These are phyloP conservation scores for Colletotrichum zoysiae DNA, from an alignment of 2,329 filamentous ascomycete genomes.

Conservation along the genomic window DNA sequence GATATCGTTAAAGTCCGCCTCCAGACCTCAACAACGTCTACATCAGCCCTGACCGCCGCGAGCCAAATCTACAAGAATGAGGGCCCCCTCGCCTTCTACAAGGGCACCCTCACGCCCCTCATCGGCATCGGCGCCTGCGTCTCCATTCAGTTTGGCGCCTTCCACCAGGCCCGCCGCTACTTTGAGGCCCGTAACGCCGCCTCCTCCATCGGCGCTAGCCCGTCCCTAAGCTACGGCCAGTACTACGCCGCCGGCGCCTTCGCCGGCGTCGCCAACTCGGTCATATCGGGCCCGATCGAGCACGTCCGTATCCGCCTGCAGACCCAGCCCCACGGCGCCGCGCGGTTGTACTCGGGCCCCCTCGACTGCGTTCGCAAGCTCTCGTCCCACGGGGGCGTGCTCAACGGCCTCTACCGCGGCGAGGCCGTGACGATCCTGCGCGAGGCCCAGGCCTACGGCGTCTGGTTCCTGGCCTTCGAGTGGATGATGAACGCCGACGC, in stretches of 20 bases:
- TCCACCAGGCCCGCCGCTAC: constrained; percentile 89
- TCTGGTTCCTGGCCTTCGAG: constrained; percentile 96
- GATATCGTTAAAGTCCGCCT: constrained; percentile 98
- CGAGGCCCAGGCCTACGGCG: constrained; percentile 94
- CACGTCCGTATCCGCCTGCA: constrained; percentile 96
- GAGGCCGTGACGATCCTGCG: constrained; percentile 86
- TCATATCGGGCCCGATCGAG: constrained; percentile 92
- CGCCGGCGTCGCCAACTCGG: constrained; percentile 89
- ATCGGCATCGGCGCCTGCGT: constrained; percentile 97
- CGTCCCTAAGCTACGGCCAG: constrained; percentile 78
- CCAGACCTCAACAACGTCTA: constrained; percentile 88
- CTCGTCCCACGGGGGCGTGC: constrained; percentile 72
- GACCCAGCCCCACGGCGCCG: constrained; percentile 91
- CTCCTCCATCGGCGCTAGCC: constrained; percentile 65
- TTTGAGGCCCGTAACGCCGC: constrained; percentile 83
- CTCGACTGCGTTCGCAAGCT: constrained; percentile 93
- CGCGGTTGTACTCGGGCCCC: constrained; percentile 83
- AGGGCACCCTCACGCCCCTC: constrained; percentile 94
- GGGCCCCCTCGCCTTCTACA: constrained; percentile 94
- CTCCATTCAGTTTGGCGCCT: constrained; percentile 98
- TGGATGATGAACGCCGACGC: constrained; percentile 95
- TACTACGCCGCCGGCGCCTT: constrained; percentile 94
- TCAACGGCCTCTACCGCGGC: constrained; percentile 86
- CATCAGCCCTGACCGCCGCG: constrained; percentile 83
- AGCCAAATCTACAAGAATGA: constrained; percentile 88